Percentiles rank a stretch among this genome's conserved stretches.
Evolutionary conservation across 2,329 filamentous ascomycete genomes (phyloP).

Genomic region (Colletotrichum spinosum): DNA sequence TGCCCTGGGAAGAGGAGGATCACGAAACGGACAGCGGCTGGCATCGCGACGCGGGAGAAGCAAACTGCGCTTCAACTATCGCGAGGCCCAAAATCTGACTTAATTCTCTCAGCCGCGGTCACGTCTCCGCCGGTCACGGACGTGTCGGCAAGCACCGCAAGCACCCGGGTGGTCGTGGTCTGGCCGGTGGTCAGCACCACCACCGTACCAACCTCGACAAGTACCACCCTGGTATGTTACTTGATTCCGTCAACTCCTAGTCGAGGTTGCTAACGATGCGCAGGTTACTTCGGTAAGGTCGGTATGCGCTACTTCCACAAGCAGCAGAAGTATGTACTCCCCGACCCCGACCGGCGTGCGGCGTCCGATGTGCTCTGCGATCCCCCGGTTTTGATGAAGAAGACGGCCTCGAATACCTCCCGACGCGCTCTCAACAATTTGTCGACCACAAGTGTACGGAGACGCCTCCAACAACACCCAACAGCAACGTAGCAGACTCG

Average conservation of each 20-base stretch:
- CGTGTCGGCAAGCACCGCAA: constrained; percentile 99
- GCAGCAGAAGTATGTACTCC: constrained; percentile 70
- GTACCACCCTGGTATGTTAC: constrained; percentile 67
- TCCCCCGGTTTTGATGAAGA: neutral
- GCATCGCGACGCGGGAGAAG: constrained; percentile 24
- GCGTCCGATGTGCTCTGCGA: constrained; percentile 24
- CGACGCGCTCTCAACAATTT: neutral
- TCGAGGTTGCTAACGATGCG: constrained; percentile 78
- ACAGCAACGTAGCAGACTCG: neutral
- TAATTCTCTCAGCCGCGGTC: constrained; percentile 78
- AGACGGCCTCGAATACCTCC: neutral
- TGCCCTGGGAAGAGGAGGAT: neutral
- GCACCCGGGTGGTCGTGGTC: constrained; percentile 84
- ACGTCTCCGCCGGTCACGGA: constrained; percentile 98
- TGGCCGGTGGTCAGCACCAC: constrained; percentile 99
- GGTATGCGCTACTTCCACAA: constrained; percentile 98
- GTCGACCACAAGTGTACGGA: neutral
- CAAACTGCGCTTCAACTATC: constrained; percentile 3
- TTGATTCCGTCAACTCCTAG: rapidly evolving
- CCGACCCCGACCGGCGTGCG: constrained; percentile 6
- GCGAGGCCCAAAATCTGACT: constrained; percentile 33
- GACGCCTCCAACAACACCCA: neutral
- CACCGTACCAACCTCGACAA: constrained; percentile 87
- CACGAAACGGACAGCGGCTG: neutral
- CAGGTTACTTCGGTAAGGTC: constrained; percentile 99